Base-by-base conservation (phyloP, 768 basidiomycete species). In the Psilocybe tampanensis region DNA sequence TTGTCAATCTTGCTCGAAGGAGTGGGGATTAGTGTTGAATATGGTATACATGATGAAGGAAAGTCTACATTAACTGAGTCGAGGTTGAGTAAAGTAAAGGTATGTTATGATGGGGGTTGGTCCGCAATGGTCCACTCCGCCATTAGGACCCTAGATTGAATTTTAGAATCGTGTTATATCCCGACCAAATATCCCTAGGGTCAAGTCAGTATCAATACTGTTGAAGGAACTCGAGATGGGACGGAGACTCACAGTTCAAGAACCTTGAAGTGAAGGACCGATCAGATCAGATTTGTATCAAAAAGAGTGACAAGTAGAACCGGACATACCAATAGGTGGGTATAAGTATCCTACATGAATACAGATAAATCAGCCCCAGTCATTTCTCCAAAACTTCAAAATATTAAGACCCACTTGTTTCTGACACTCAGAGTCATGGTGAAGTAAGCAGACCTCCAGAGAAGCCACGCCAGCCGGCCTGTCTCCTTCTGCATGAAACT, bases 361-460 rank as follows among this genome's bases (percentile, higher is more conserved):
- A 23, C 24, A 22, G 36, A 44, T 9, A 53, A 44, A 26, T 48
- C 22, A 19, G 36, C 42, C 29, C 45, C 19, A 18, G n/a, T 21
- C n/a, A n/a, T n/a, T n/a, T n/a, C n/a, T n/a, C n/a, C n/a, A 50
- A 21, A 3, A 21, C 34, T 5, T 33, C 8, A 32, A 48, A 44
- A 19, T n/a, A 34, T 34, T n/a, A 18, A 12, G 8, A 78, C 80
- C 64, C 60, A 86, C 85, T 85, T 89, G 71, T 91, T 91, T 69
- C 88, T 76, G 60, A 81, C 56, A 65, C 87, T 90, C 52, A 92
- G 69, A 3, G 89, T 89, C 82, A 83, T 84, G 5, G 88, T 88
- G 68, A 90, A 89, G 72, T 93, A 92, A 1, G 90, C 89, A 17
- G 86, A 88, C 52, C 90, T 78, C 90, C 90, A 92, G 47, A 92